A percentile compares a stretch with the other conserved stretches of the same genome.
Evolutionary conservation across 805 yeast genomes (phyloP).

Genomic region (Wickerhamomyces silvicola): DNA sequence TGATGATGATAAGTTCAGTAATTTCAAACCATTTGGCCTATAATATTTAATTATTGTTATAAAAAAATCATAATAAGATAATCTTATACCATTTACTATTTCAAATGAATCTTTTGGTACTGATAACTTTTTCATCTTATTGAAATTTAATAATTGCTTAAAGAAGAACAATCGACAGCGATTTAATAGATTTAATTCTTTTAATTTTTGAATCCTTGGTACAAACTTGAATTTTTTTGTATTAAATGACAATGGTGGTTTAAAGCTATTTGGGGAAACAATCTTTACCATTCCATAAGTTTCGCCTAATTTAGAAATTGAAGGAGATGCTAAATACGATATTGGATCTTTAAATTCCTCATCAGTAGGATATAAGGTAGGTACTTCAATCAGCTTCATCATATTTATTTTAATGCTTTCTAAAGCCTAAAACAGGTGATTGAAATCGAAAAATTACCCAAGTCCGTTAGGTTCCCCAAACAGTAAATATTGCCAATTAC

Average conservation of each 20-base stretch:
- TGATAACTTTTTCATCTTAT: slow-evolving; percentile 33
- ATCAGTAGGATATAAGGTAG: slow-evolving; percentile 48
- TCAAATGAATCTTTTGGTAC: slow-evolving; percentile 10
- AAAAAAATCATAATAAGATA: slow-evolving; percentile 34
- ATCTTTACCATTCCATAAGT: slow-evolving; percentile 72
- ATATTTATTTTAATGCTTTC: no score
- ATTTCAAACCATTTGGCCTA: neutral
- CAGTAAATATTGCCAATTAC: no score
- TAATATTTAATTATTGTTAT: slow-evolving; percentile 25
- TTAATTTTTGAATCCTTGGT: slow-evolving; percentile 61
- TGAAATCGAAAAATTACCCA: no score
- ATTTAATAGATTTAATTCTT: slow-evolving; percentile 56
- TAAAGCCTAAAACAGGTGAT: no score
- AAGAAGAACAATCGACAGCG: slow-evolving; percentile 58
- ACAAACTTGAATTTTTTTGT: slow-evolving; percentile 50
- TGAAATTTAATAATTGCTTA: slow-evolving; percentile 53
- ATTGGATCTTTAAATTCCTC: slow-evolving; percentile 62
- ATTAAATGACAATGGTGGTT: slow-evolving; percentile 49
- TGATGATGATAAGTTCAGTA: slow-evolving; percentile 8
- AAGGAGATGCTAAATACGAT: slow-evolving; percentile 48
- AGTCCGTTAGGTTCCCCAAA: no score
- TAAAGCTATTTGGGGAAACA: slow-evolving; percentile 49
- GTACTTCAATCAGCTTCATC: slow-evolving; percentile 28
- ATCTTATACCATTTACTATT: slow-evolving; percentile 6
- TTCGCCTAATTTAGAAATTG: slow-evolving; percentile 38